These are phyloP conservation scores for Amauroascus verrucosus DNA, from an alignment of 2,329 filamentous ascomycete species.

Conservation along the genomic window DNA sequence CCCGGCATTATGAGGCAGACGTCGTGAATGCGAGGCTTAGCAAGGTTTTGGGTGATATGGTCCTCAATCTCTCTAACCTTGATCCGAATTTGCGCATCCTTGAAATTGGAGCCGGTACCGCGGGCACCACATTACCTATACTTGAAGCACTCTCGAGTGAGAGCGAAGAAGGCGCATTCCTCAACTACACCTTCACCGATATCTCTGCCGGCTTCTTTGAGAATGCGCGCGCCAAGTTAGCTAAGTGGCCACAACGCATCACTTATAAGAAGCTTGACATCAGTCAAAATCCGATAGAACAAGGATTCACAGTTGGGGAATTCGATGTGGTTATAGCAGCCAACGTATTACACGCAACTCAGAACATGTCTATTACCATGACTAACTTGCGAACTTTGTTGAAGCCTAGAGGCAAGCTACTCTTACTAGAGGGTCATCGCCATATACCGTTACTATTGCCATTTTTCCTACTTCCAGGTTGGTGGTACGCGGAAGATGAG, in stretches of 20 bases:
- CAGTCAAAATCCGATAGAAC: background rate
- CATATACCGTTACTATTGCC: no score
- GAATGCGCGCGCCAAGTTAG: background rate
- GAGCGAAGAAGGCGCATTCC: background rate
- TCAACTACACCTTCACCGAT: conserved; percentile 29
- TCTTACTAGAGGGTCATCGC: no score
- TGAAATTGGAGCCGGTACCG: conserved; percentile 19
- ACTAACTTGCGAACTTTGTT: no score
- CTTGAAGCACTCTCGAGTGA: conserved; percentile 3
- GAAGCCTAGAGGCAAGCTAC: no score
- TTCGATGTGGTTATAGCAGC: conserved; percentile 10
- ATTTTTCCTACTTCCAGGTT: no score
- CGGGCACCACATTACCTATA: conserved; percentile 4
- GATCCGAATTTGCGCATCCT: conserved; percentile 12
- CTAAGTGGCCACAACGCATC: background rate
- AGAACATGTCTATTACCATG: no score
- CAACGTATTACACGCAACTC: no score
- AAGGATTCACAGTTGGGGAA: conserved; percentile 2
- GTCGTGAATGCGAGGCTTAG: no score
- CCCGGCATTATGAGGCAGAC: no score
- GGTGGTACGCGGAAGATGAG: no score
- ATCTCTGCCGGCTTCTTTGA: conserved; percentile 37
- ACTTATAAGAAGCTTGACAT: background rate
- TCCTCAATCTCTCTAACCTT: no score
- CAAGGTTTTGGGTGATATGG: no score